phyloP scores from a whole-genome alignment of 2,329 filamentous ascomycete genomes.

The Colletotrichum sp. region DNA sequence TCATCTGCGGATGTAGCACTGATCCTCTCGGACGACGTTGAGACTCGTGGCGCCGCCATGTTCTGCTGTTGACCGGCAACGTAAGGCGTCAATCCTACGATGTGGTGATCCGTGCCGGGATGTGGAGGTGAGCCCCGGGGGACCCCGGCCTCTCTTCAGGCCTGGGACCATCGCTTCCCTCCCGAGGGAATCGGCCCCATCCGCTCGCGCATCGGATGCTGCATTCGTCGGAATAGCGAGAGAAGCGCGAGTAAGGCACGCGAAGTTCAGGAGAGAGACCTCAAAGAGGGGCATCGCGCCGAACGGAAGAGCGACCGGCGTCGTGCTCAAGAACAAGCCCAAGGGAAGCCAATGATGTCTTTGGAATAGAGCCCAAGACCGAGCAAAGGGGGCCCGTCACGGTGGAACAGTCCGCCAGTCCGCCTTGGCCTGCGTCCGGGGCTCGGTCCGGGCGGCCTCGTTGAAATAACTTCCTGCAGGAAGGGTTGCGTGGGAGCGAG shows the following conservation, averaged over 20 bases:
- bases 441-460: conserved; percentile 6
- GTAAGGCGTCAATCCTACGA: neutral
- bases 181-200: neutral
- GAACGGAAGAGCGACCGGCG: neutral
- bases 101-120: conserved; percentile 4
- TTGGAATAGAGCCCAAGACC: neutral
- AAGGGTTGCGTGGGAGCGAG: neutral
- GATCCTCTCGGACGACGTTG: neutral
- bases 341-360: neutral
- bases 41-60: conserved; percentile 15
- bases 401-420: conserved; percentile 7
- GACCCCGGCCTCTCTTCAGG: neutral
- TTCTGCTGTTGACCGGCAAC: conserved; percentile 4
- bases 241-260: neutral
- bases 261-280: neutral
- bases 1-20: neutral
- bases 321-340: neutral
- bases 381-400: conserved; percentile 5
- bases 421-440: conserved; percentile 10
- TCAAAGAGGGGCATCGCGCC: neutral
- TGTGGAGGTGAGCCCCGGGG: neutral
- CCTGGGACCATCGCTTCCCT: neutral
- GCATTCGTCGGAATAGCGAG: conserved; percentile 10
- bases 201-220: neutral
- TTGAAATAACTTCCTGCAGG: neutral